Evolutionary conservation across 768 basidiomycete species (phyloP).

Genomic region (Pisolithus marmoratus): DNA sequence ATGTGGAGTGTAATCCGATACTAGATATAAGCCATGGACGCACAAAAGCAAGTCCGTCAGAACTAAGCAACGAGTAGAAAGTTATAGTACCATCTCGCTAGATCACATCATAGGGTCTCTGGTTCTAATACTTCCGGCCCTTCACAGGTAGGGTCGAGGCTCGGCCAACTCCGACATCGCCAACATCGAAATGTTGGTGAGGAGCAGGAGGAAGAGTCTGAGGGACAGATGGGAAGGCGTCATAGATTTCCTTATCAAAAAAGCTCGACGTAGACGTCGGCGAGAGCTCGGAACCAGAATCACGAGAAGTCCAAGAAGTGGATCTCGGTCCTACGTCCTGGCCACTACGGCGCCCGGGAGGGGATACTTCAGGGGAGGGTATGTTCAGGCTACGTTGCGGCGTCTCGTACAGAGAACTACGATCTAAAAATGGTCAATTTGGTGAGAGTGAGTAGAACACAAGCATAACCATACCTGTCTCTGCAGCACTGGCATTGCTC

Average conservation of each 20-base stretch:
- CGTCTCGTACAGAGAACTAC: conserved; percentile 21
- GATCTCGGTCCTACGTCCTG: conserved; percentile 25
- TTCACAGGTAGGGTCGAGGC: conserved; percentile 23
- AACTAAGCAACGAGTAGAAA: background rate
- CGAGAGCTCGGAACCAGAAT: conserved; percentile 39
- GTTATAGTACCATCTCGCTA: no score
- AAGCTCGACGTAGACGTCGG: conserved; percentile 16
- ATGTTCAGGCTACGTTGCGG: conserved; percentile 20
- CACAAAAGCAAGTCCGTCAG: background rate
- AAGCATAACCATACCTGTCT: conserved; percentile 34
- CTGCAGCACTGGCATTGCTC: conserved; percentile 42
- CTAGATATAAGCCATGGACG: conserved; percentile 4
- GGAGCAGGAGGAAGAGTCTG: conserved; percentile 36
- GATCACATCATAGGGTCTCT: conserved; percentile 19
- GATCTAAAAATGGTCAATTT: conserved; percentile 13
- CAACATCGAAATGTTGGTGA: conserved; percentile 10
- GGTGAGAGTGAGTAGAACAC: background rate
- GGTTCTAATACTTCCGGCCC: conserved; percentile 20
- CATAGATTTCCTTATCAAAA: conserved; percentile 58
- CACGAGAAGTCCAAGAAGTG: conserved; percentile 40
- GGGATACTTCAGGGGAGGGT: conserved; percentile 15
- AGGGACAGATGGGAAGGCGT: conserved; percentile 71
- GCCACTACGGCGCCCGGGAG: conserved; percentile 8
- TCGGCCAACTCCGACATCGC: conserved; percentile 9
- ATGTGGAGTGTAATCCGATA: background rate